These are phyloP conservation scores for Capsella rubella DNA, from an alignment of 441 rosid genomes.

Conservation along the genomic window DNA sequence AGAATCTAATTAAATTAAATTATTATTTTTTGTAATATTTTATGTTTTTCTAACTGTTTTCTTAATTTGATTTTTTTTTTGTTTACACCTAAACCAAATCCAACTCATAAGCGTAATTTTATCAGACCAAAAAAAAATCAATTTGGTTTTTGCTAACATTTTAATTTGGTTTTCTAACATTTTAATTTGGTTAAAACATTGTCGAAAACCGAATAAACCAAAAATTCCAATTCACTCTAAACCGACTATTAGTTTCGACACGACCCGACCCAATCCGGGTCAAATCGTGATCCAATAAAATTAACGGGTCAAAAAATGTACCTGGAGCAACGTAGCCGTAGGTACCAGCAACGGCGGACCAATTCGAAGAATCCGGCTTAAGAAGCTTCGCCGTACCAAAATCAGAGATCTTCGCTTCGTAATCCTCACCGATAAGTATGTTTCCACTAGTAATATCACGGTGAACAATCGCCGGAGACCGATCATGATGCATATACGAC, in stretches of 20 bases:
- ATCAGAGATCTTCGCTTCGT: constrained; percentile 51
- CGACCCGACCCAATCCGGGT: not conserved
- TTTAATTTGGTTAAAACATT: not conserved
- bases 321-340: constrained; percentile 62
- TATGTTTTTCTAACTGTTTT: not conserved
- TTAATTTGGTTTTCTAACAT: not conserved
- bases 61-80: not conserved
- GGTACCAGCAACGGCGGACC: constrained; percentile 54
- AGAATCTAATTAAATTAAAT: no score
- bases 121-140: not conserved
- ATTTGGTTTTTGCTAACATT: not conserved
- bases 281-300: constrained; percentile 10
- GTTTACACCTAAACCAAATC: not conserved
- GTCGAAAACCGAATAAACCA: not conserved
- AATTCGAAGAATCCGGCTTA: constrained; percentile 49
- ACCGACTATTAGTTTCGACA: not conserved
- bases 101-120: not conserved
- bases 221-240: not conserved
- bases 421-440: constrained; percentile 42
- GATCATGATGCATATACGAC: constrained; percentile 56
- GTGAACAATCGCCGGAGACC: constrained; percentile 49
- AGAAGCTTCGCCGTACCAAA: constrained; percentile 50
- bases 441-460: constrained; percentile 54
- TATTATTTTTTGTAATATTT: no score
- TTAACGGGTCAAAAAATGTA: constrained; percentile 14